These are phyloP conservation scores for Rhytidhysteron rufulum DNA, from an alignment of 2,329 filamentous ascomycete species.

Conservation along the genomic window DNA sequence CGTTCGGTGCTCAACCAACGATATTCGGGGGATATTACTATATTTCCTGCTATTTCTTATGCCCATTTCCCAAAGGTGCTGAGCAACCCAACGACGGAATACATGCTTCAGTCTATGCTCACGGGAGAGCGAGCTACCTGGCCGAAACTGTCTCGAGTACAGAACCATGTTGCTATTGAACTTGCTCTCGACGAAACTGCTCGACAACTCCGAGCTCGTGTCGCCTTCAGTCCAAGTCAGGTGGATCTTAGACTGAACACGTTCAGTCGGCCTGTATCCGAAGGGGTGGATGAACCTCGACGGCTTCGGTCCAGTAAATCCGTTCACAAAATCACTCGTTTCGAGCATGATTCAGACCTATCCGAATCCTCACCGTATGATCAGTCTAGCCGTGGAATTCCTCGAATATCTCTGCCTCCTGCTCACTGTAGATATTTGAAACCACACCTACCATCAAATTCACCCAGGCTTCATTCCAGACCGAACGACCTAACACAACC, in stretches of 20 bases:
- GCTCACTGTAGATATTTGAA: slow-evolving; percentile 5
- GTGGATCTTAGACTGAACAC: slow-evolving; percentile 34
- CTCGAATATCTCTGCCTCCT: slow-evolving; percentile 6
- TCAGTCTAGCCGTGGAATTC: slow-evolving; percentile 6
- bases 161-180: slow-evolving; percentile 85
- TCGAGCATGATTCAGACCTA: slow-evolving; percentile 15
- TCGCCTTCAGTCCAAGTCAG: slow-evolving; percentile 66
- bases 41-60: slow-evolving; percentile 74
- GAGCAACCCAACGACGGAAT: slow-evolving; percentile 78
- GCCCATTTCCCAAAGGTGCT: slow-evolving; percentile 73
- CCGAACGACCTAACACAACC: slow-evolving; percentile 3
- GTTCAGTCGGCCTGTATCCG: slow-evolving; percentile 20
- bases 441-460: slow-evolving; percentile 15
- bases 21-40: slow-evolving; percentile 94
- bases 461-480: slow-evolving; percentile 4
- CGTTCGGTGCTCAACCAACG: slow-evolving; percentile 81
- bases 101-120: slow-evolving; percentile 76
- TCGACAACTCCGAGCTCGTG: slow-evolving; percentile 61
- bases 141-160: slow-evolving; percentile 81
- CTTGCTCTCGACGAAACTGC: slow-evolving; percentile 76
- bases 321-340: slow-evolving; percentile 19
- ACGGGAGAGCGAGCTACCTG: slow-evolving; percentile 84
- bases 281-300: slow-evolving; percentile 17
- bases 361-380: slow-evolving; percentile 16
- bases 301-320: slow-evolving; percentile 13